phyloP scores from a whole-genome alignment of 2,329 filamentous ascomycete species.

The Pestalotiopsis fici region DNA sequence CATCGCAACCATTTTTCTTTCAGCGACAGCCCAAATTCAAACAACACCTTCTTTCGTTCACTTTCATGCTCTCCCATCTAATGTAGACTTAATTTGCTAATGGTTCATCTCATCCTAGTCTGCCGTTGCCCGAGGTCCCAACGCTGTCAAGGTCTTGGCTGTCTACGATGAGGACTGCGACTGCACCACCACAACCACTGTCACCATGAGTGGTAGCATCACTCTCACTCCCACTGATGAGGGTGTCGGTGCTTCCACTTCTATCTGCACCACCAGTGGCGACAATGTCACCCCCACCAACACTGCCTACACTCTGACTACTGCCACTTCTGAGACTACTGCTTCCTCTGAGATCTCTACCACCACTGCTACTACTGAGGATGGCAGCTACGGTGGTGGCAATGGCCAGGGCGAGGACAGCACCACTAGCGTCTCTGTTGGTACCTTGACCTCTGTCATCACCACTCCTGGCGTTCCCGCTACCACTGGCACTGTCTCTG shows the following conservation, averaged over 20 bases:
- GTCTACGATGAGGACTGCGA: not conserved
- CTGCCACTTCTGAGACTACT: not conserved
- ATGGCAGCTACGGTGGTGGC: not conserved
- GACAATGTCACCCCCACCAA: not conserved
- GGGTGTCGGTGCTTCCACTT: not conserved
- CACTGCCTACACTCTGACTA: not conserved
- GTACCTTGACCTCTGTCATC: not conserved
- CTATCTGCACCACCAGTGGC: not conserved
- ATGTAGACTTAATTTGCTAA: no score
- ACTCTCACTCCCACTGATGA: not conserved
- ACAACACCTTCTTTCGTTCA: no score
- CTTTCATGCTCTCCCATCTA: no score
- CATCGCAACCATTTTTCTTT: no score
- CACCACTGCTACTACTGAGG: not conserved
- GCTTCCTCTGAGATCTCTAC: not conserved
- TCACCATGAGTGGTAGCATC: not conserved
- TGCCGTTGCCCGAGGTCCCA: not conserved
- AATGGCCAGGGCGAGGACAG: not conserved
- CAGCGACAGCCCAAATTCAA: no score
- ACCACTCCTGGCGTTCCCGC: not conserved
- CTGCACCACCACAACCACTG: not conserved
- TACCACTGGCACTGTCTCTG: not conserved
- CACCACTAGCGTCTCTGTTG: not conserved
- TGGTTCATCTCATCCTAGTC: not conserved
- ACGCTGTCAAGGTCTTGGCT: not conserved